These are phyloP conservation scores for Phytophthora colocasiae DNA, from an alignment of 352 stramenopile species.

Conservation along the genomic window DNA sequence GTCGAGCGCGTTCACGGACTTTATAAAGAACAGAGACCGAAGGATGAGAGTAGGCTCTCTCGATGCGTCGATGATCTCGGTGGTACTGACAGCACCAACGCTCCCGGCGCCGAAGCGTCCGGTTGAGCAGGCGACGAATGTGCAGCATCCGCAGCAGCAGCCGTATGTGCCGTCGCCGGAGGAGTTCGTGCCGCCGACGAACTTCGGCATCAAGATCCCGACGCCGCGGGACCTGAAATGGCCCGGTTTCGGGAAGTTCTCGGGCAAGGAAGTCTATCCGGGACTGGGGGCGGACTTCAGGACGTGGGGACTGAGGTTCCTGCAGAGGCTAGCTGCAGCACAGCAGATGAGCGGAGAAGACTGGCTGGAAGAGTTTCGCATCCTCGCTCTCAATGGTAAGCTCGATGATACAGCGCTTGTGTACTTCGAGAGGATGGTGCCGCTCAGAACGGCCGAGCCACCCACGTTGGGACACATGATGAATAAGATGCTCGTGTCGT, in stretches of 20 bases:
- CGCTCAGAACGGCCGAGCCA: not conserved
- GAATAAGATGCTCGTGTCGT: conserved; percentile 13
- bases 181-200: conserved; percentile 4
- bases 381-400: conserved; percentile 1
- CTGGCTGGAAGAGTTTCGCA: conserved; percentile 1
- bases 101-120: not conserved
- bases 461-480: conserved; percentile 13
- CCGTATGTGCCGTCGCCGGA: not conserved
- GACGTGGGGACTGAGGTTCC: conserved; percentile 4
- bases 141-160: not conserved
- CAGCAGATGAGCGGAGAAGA: conserved; percentile 5
- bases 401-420: not conserved
- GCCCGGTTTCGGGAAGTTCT: not conserved
- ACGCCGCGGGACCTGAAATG: conserved; percentile 4
- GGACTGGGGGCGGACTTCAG: conserved; percentile 5
- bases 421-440: conserved; percentile 14
- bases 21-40: conserved; percentile 2
- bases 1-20: conserved; percentile 10
- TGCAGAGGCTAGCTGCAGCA: conserved; percentile 1
- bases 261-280: conserved; percentile 1
- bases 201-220: conserved; percentile 7
- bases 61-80: not conserved
- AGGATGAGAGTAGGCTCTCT: not conserved
- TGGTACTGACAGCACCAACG: not conserved
- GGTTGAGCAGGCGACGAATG: not conserved